Evolutionary conservation across 352 stramenopile species (phyloP).

Genomic region (Lagenidium giganteum): DNA sequence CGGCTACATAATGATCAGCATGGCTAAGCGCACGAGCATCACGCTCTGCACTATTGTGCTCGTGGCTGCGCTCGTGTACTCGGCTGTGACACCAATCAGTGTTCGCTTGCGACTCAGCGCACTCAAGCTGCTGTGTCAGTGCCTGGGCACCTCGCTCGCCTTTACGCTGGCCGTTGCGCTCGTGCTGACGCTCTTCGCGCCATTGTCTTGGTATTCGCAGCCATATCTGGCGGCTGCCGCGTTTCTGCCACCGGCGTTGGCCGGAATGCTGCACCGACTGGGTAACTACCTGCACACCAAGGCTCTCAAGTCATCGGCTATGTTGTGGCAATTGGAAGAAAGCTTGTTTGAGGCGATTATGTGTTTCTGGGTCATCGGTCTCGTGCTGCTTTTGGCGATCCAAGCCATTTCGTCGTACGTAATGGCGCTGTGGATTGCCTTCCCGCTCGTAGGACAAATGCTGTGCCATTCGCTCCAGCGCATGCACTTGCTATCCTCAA

Average conservation of each 20-base stretch:
- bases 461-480: conserved; percentile 31
- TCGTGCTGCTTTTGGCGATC: conserved; percentile 28
- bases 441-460: conserved; percentile 49
- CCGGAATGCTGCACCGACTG: conserved; percentile 52
- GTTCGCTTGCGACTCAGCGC: conserved; percentile 27
- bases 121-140: conserved; percentile 33
- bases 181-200: conserved; percentile 57
- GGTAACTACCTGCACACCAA: conserved; percentile 27
- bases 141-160: conserved; percentile 25
- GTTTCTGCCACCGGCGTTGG: conserved; percentile 40
- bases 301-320: conserved; percentile 11
- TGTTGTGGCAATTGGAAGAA: conserved; percentile 49
- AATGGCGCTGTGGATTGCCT: conserved; percentile 55
- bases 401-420: conserved; percentile 59
- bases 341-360: conserved; percentile 62
- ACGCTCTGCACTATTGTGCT: conserved; percentile 33
- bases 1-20: conserved; percentile 57
- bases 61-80: conserved; percentile 33
- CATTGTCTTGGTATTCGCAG: conserved; percentile 65
- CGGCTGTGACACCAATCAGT: conserved; percentile 34
- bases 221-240: conserved; percentile 36
- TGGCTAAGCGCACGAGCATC: conserved; percentile 35
- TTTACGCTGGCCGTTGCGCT: conserved; percentile 31
- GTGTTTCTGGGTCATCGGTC: conserved; percentile 29
- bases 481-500: conserved; percentile 28